These are phyloP conservation scores for Tuber calosporum DNA, from an alignment of 495 filamentous ascomycete genomes.

Conservation along the genomic window DNA sequence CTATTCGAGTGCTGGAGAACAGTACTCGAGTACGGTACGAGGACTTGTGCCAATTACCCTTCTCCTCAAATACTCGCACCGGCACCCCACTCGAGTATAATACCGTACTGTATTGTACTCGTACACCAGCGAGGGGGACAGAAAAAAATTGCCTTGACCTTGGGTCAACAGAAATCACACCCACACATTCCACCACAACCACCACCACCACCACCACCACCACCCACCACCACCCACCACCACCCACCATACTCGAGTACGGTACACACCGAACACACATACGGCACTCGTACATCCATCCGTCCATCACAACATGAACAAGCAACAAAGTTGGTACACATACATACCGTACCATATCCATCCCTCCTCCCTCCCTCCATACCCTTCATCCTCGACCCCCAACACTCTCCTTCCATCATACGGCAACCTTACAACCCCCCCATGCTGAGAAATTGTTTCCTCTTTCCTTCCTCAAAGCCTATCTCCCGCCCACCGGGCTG, in stretches of 20 bases:
- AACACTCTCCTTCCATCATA: not conserved
- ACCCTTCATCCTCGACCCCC: not conserved
- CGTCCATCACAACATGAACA: not conserved
- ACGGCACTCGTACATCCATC: no score
- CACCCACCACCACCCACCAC: not conserved
- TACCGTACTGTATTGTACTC: no score
- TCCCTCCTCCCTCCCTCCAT: not conserved
- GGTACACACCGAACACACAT: slow-evolving; percentile 30
- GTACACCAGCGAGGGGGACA: slow-evolving; percentile 27
- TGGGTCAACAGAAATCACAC: not conserved
- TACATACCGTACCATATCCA: not conserved
- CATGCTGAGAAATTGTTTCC: slow-evolving; percentile 10
- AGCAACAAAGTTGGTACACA: not conserved
- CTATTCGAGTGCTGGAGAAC: no score
- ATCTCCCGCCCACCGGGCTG: slow-evolving; percentile 18
- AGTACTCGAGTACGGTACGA: no score
- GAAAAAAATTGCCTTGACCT: slow-evolving; percentile 7
- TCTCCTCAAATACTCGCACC: slow-evolving; percentile 36
- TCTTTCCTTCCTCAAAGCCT: not conserved
- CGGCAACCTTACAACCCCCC: slow-evolving; percentile 19
- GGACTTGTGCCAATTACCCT: slow-evolving; percentile 33
- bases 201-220: not conserved
- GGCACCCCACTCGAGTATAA: no score
- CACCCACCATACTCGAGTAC: not conserved
- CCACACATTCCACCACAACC: not conserved